Conservation (phyloP, 768 basidiomycete species). For the Trametes elegans region DNA sequence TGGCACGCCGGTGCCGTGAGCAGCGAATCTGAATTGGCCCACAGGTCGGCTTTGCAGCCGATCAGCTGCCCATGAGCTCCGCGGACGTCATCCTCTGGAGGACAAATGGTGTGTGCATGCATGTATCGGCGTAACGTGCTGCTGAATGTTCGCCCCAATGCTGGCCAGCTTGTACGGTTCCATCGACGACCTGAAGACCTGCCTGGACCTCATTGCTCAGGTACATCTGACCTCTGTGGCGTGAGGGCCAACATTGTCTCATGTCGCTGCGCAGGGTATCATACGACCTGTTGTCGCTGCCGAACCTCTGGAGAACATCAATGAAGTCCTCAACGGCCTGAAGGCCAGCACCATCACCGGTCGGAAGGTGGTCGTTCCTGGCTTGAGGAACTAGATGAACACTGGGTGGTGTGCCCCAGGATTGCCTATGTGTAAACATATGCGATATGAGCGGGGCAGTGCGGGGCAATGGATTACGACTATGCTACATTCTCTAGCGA, state of each 20-base stretch:
- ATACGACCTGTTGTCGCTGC: constrained; percentile 4
- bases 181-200: constrained; percentile 6
- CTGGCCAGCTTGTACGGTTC: constrained; percentile 2
- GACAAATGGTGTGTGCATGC: neutral
- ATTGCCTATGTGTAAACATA: too few species aligned
- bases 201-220: constrained; percentile 6
- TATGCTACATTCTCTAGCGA: neutral
- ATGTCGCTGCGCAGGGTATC: neutral
- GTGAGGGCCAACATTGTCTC: neutral
- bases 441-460: constrained; percentile 1
- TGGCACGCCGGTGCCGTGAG: neutral
- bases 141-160: neutral
- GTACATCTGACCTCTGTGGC: neutral
- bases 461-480: neutral
- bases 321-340: constrained; percentile 7
- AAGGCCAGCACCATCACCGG: neutral
- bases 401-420: neutral
- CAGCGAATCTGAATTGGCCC: neutral
- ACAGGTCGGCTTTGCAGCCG: constrained; percentile 1
- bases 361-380: constrained; percentile 1
- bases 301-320: constrained; percentile 7
- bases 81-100: neutral
- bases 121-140: too few species aligned
- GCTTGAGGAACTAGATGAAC: neutral
- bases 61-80: constrained; percentile 4